Conservation (phyloP, 1,284 basidiomycete genomes). For the Apiotrichum akiyoshidainum region DNA sequence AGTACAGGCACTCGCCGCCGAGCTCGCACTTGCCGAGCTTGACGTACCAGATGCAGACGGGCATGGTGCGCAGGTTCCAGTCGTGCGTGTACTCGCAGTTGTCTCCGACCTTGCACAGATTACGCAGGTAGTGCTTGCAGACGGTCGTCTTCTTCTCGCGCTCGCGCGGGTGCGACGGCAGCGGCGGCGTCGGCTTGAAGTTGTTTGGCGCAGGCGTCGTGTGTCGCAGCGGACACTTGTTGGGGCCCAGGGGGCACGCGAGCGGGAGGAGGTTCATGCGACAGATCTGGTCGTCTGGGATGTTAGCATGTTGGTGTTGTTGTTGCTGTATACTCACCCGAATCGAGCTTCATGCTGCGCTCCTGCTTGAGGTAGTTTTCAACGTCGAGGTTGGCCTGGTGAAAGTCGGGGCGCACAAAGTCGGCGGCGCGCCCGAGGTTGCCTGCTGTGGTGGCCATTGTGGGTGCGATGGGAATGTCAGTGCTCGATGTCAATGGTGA, state of each 20-base stretch:
- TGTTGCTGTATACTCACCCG: conserved; percentile 58
- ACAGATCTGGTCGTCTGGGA: conserved; percentile 84
- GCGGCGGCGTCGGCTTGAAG: conserved; percentile 77
- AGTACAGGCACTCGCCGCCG: conserved; percentile 96
- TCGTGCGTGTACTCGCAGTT: conserved; percentile 99
- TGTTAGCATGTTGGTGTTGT: conserved; percentile 10
- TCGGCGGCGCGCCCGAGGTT: conserved; percentile 54
- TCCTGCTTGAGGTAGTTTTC: conserved; percentile 82
- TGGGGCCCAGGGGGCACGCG: conserved; percentile 81
- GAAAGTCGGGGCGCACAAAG: conserved; percentile 81
- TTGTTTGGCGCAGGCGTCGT: conserved; percentile 79
- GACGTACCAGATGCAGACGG: conserved; percentile 98
- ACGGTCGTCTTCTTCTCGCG: conserved; percentile 84
- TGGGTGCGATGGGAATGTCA: not conserved
- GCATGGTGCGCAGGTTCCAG: conserved; percentile 96
- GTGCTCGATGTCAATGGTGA: not conserved
- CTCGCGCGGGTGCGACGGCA: conserved; percentile 71
- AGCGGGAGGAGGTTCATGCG: conserved; percentile 70
- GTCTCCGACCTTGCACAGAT: conserved; percentile 97
- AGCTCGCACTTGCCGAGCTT: conserved; percentile 98
- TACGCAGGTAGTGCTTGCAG: conserved; percentile 99
- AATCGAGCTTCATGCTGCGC: conserved; percentile 84
- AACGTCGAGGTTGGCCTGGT: conserved; percentile 83
- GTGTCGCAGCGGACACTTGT: conserved; percentile 85
- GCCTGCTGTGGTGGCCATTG: conserved; percentile 21